Evolutionary conservation across 2,329 filamentous ascomycete genomes (phyloP).

Genomic region (Clonostachys solani): DNA sequence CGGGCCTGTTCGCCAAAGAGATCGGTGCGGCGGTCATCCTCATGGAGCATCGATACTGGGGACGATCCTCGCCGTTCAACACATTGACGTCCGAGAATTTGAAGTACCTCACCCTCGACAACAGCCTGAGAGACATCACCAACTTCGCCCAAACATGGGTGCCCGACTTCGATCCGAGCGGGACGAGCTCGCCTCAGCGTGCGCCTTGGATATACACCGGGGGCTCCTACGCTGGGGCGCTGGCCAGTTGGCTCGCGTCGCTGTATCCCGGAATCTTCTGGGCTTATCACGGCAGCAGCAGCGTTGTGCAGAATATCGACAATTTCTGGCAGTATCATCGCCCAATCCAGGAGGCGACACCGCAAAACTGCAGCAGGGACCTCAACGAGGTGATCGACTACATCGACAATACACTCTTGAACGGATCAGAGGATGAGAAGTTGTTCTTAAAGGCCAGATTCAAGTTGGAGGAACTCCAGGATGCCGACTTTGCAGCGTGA

Average conservation of each 20-base stretch:
- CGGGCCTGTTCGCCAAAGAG: conserved; percentile 59
- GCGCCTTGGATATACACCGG: conserved; percentile 74
- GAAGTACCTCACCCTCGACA: conserved; percentile 74
- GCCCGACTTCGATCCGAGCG: conserved; percentile 61
- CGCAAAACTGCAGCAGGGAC: conserved; percentile 56
- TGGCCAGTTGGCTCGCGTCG: conserved; percentile 68
- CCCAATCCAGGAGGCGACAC: conserved; percentile 37
- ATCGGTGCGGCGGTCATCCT: conserved; percentile 70
- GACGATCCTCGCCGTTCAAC: conserved; percentile 61
- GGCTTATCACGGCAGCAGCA: conserved; percentile 72
- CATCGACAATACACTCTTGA: conserved; percentile 41
- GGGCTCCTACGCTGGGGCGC: conserved; percentile 74
- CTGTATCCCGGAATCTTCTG: conserved; percentile 72
- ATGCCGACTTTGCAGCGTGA: conserved; percentile 42
- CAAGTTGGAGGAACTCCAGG: conserved; percentile 30
- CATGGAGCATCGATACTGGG: conserved; percentile 82
- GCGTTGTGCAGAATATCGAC: conserved; percentile 69
- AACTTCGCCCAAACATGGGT: conserved; percentile 71
- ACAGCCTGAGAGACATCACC: conserved; percentile 69
- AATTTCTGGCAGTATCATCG: conserved; percentile 62
- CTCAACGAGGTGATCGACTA: conserved; percentile 49
- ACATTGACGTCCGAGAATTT: conserved; percentile 63
- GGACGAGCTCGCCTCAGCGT: conserved; percentile 59
- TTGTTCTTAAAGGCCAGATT: conserved; percentile 39
- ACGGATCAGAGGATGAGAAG: conserved; percentile 18